A percentile compares a stretch with the other conserved stretches of the same genome.
Conservation (phyloP, 2,329 filamentous ascomycete genomes). For the Penicillium sp. region DNA sequence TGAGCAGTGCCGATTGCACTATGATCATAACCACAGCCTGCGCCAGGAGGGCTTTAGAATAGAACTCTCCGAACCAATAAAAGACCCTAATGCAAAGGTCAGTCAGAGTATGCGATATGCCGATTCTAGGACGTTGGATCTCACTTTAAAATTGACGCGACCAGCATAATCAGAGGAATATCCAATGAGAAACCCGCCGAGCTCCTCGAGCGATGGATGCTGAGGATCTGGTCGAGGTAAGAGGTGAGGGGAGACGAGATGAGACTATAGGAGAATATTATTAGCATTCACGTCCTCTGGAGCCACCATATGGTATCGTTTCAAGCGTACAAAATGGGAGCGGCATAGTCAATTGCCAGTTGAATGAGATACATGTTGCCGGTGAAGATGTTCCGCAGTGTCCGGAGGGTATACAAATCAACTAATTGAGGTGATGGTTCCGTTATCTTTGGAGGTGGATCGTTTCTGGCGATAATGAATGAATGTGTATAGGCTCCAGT, state of each 20-base stretch:
- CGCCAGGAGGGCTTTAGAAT: constrained; percentile 58
- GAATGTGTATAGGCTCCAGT: neutral
- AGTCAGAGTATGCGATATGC: neutral
- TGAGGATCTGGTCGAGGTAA: constrained; percentile 67
- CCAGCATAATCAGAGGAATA: constrained; percentile 67
- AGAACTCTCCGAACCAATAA: constrained; percentile 66
- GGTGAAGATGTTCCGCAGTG: constrained; percentile 6
- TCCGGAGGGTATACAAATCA: constrained; percentile 10
- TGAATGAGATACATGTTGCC: constrained; percentile 42
- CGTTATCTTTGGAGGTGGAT: neutral
- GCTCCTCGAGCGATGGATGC: constrained; percentile 60
- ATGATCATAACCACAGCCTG: constrained; percentile 62
- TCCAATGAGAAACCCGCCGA: constrained; percentile 67
- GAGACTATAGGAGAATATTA: constrained; percentile 44
- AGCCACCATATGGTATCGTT: neutral
- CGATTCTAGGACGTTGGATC: neutral
- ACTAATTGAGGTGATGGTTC: neutral
- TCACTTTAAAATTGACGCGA: constrained; percentile 64
- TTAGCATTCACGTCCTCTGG: neutral
- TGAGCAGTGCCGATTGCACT: constrained; percentile 60
- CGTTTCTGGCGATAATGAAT: neutral
- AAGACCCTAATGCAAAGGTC: constrained; percentile 50
- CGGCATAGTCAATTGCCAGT: constrained; percentile 47
- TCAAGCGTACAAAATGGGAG: constrained; percentile 49
- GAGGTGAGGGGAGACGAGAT: constrained; percentile 64